Evolutionary conservation across 345 rosid genomes (phyloP).

Genomic region (Odontarrhena argentea): DNA sequence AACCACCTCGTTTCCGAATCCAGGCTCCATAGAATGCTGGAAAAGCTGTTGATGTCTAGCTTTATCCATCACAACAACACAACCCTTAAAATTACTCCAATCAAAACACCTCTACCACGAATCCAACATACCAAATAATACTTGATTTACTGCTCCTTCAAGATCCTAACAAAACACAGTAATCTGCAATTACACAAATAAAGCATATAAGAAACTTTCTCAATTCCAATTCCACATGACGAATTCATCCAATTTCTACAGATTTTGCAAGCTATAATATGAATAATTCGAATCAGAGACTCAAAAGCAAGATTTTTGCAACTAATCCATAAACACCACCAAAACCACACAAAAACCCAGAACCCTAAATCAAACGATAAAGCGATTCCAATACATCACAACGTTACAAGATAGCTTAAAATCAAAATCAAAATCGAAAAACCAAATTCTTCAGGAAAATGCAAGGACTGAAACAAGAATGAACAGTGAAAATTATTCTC

Average conservation of each 20-base stretch:
- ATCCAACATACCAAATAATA: not conserved
- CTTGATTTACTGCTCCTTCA: conserved; percentile 7
- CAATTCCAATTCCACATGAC: not conserved
- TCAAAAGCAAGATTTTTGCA: not conserved
- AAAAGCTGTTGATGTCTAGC: conserved; percentile 43
- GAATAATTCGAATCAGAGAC: not conserved
- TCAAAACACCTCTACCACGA: not conserved
- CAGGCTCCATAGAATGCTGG: conserved; percentile 54
- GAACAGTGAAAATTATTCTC: conserved; percentile 1
- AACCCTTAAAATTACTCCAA: conserved; percentile 11
- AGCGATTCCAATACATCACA: not conserved
- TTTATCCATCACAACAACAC: conserved; percentile 48
- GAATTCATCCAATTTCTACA: not conserved
- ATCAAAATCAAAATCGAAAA: not conserved
- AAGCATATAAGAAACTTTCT: not conserved
- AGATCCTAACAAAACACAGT: not conserved
- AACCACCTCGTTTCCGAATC: conserved; percentile 52
- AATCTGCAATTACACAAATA: conserved; percentile 24
- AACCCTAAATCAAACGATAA: conserved; percentile 23
- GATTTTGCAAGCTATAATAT: not conserved
- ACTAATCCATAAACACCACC: conserved; percentile 7
- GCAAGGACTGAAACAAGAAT: not conserved
- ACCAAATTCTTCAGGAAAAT: not conserved
- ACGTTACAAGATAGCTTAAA: not conserved
- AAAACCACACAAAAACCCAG: conserved; percentile 23